These are phyloP conservation scores for Irineochytrium annulatum DNA, from an alignment of 192 early-diverging fungal genomes.

Conservation along the genomic window DNA sequence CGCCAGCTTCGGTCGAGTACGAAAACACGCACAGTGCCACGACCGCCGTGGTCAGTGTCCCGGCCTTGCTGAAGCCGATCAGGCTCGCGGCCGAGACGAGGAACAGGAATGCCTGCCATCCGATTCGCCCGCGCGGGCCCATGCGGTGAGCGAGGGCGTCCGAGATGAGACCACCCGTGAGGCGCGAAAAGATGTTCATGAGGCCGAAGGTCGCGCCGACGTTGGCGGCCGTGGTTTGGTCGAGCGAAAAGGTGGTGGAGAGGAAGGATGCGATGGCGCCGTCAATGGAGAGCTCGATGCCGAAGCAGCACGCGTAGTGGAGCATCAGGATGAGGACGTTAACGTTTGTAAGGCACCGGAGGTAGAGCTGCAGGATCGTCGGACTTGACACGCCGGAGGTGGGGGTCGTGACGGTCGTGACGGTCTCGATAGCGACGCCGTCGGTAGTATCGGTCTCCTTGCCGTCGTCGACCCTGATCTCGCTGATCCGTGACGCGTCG, in stretches of 20 bases:
- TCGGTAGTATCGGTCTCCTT: not conserved
- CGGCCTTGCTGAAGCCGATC: constrained; percentile 40
- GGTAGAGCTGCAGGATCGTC: not conserved
- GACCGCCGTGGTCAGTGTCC: constrained; percentile 32
- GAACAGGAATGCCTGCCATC: constrained; percentile 46
- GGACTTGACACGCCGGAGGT: not conserved
- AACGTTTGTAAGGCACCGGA: constrained; percentile 16
- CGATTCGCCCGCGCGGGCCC: constrained; percentile 44
- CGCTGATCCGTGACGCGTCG: no score
- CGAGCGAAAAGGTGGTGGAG: constrained; percentile 26
- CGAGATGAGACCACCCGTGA: constrained; percentile 53
- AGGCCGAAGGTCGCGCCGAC: constrained; percentile 58
- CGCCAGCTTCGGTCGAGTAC: constrained; percentile 46
- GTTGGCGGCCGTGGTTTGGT: not conserved
- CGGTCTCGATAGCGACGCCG: not conserved
- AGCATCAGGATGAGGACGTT: constrained; percentile 48
- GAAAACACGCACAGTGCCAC: constrained; percentile 51
- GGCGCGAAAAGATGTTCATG: constrained; percentile 64
- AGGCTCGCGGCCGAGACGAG: constrained; percentile 45
- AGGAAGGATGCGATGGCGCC: constrained; percentile 51
- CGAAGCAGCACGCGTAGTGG: constrained; percentile 61
- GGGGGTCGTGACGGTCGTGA: not conserved
- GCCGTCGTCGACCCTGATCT: not conserved
- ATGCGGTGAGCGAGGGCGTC: constrained; percentile 35
- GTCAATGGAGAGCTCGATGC: constrained; percentile 61